Evolutionary conservation across 2,329 filamentous ascomycete genomes (phyloP), one percentile per base, ranked within the genome.

Genomic region (Claviceps sp.): DNA sequence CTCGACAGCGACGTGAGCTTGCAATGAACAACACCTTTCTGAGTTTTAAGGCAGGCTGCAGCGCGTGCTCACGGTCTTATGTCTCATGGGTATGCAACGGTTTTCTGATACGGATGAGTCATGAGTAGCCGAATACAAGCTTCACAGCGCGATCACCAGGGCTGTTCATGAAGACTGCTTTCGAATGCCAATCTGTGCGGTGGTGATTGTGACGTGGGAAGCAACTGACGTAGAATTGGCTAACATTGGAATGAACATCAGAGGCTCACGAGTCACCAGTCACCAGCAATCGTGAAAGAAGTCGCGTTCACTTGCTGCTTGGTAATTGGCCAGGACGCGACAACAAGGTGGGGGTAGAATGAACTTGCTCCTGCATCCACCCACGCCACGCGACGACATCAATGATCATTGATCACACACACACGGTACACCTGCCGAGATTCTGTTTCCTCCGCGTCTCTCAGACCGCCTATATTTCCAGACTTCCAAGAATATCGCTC

Each of bases 251-350:
- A 30, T 30, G 30, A 10, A 30, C 30, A 30, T 26, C 7, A 45
- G 6, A 22, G 19, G 19, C 19, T 22, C 7, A 45, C 22, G 19
- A 22, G 19, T 22, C 7, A 45, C 22, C 1, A 2, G 19, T 2
- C 2, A 19, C 17, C 17, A 17, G 24, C 7, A 37, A 24, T 17
- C 26, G 47, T 19, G 2, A 8, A 7, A 34, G 24, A 34, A 5
- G 46, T 48, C 48, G 39, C 48, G 48, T 17, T 19, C 48, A 22
- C n/a, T 26, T 37, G 24, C 4, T 43, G 39, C 4, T 46, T 13
- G 16, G 4, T 50, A 17, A 50, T 26, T 43, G 40, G 48, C 48
- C 26, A 44, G n/a, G 26, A 44, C 48, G 48, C 48, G 48, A 49
- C 47, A n/a, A 26, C 3, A 16, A 40, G 37, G 48, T 49, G 47